These are phyloP conservation scores for Rhizopus stolonifer DNA, from an alignment of 371 early-diverging fungal species.

Conservation along the genomic window DNA sequence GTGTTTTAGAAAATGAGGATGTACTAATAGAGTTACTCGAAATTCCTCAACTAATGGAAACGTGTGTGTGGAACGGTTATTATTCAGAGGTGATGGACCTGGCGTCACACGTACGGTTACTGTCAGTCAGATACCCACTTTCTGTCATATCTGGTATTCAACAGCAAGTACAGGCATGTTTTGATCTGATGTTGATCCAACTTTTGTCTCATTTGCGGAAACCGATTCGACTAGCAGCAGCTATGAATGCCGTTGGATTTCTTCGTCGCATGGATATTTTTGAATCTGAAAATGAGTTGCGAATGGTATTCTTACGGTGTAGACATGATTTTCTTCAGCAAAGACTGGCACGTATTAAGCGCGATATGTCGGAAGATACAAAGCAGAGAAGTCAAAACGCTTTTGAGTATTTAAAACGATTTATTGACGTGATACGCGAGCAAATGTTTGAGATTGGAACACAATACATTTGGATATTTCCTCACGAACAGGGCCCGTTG, in stretches of 20 bases:
- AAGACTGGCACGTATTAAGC: conserved; percentile 45
- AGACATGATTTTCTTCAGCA: conserved; percentile 63
- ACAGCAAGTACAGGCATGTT: conserved; percentile 62
- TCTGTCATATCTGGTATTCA: conserved; percentile 59
- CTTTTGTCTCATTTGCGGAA: conserved; percentile 66
- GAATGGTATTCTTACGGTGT: conserved; percentile 74
- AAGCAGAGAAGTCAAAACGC: conserved; percentile 46
- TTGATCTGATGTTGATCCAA: conserved; percentile 71
- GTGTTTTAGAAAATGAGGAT: conserved; percentile 61
- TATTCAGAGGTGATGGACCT: conserved; percentile 87
- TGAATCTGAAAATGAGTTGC: conserved; percentile 67
- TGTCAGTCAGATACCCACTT: conserved; percentile 60
- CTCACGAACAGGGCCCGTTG: conserved; percentile 49
- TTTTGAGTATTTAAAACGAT: conserved; percentile 68
- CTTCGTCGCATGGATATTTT: conserved; percentile 76
- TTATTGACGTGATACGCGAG: conserved; percentile 76
- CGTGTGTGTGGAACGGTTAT: conserved; percentile 78
- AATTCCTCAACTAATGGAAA: conserved; percentile 82
- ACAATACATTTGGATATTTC: conserved; percentile 81
- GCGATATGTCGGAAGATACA: conserved; percentile 22
- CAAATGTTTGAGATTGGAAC: conserved; percentile 80
- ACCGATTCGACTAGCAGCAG: conserved; percentile 78
- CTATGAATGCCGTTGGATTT: conserved; percentile 78
- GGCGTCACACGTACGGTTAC: conserved; percentile 68
- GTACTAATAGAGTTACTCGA: conserved; percentile 68